Percentiles rank a stretch among this genome's conserved stretches.
Conservation (phyloP, 768 basidiomycete genomes). For the Hydnomerulius pinastri region DNA sequence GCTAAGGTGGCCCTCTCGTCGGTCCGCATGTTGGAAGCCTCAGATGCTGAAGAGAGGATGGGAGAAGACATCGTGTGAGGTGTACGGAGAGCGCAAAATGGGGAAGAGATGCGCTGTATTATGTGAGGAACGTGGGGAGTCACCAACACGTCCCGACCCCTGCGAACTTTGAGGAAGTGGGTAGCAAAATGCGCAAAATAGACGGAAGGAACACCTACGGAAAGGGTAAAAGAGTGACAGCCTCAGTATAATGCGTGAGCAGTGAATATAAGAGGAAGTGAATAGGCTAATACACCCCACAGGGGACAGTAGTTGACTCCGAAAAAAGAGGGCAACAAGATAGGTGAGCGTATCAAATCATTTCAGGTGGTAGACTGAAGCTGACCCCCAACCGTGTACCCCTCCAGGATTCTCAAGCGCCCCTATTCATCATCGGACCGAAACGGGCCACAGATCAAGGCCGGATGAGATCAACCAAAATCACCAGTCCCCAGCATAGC, state of each 20-base stretch:
- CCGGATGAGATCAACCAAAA: background rate
- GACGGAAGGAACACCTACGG: slow-evolving; percentile 6
- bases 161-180: background rate
- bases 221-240: too few relatives aligned
- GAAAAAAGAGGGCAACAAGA: background rate
- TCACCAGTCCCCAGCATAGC: slow-evolving; percentile 4
- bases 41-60: background rate
- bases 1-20: too few relatives aligned
- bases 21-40: background rate
- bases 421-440: background rate
- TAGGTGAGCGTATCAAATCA: too few relatives aligned
- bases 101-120: background rate
- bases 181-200: background rate
- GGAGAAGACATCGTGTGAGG: background rate
- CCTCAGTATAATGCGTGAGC: slow-evolving; percentile 10
- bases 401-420: background rate
- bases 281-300: too few relatives aligned
- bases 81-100: background rate
- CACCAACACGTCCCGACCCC: background rate
- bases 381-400: too few relatives aligned
- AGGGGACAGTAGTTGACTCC: too few relatives aligned
- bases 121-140: background rate
- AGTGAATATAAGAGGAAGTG: background rate
- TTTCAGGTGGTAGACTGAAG: too few relatives aligned
- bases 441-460: background rate